Conservation (phyloP, 179 eudicot genomes). For the Vitellaria paradoxa region DNA sequence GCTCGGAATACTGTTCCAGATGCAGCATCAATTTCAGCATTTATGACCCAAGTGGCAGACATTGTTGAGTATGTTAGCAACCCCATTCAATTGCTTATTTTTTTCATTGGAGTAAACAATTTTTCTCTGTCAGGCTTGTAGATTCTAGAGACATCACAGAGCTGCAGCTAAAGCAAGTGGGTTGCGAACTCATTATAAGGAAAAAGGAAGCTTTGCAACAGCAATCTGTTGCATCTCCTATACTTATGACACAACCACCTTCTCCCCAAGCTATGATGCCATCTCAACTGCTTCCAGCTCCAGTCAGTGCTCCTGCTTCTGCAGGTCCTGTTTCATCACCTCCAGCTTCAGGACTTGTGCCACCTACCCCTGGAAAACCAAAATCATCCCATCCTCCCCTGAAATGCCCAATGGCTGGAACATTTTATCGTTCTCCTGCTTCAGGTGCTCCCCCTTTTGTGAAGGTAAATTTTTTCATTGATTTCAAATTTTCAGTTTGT, state of each 20-base stretch:
- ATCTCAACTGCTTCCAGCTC: slow-evolving; percentile 26
- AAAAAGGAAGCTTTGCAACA: slow-evolving; percentile 86
- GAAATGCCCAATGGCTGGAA: slow-evolving; percentile 95
- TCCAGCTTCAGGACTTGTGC: slow-evolving; percentile 26
- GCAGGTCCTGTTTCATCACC: slow-evolving; percentile 36
- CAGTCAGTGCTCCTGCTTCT: slow-evolving; percentile 32
- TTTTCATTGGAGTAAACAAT: neutral
- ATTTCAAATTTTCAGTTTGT: too few relatives aligned
- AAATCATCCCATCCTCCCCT: slow-evolving; percentile 72
- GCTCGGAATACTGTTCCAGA: slow-evolving; percentile 23
- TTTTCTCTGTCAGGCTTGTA: slow-evolving; percentile 57
- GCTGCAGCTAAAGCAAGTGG: slow-evolving; percentile 79
- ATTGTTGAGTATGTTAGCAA: slow-evolving; percentile 60
- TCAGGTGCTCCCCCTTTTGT: slow-evolving; percentile 84
- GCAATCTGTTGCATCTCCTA: slow-evolving; percentile 42
- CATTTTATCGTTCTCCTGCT: slow-evolving; percentile 81
- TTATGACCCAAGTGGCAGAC: slow-evolving; percentile 73
- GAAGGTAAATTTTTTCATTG: slow-evolving; percentile 55
- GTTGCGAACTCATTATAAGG: slow-evolving; percentile 74
- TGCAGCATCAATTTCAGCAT: slow-evolving; percentile 63
- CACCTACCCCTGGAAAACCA: slow-evolving; percentile 39
- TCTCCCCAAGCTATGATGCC: slow-evolving; percentile 32
- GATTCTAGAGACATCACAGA: slow-evolving; percentile 93
- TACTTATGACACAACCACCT: slow-evolving; percentile 58
- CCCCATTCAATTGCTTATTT: neutral